Conservation (phyloP, 164 flowering plant species). For the Brasenia schreberi region DNA sequence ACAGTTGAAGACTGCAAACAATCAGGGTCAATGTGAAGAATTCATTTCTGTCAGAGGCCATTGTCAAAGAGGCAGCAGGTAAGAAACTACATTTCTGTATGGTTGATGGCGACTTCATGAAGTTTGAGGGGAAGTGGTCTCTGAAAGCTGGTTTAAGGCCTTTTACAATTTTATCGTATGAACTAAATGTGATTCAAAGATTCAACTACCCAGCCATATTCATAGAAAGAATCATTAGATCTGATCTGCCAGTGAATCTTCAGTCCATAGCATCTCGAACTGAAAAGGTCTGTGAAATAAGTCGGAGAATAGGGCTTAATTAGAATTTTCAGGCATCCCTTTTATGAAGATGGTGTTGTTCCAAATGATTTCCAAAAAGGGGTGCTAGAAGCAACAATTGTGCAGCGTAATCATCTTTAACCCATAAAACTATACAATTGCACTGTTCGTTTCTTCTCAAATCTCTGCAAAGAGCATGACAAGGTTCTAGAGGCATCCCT, state of each 20-base stretch:
- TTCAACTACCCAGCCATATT: constrained; percentile 93
- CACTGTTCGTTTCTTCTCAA: constrained; percentile 7
- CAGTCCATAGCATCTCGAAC: constrained; percentile 72
- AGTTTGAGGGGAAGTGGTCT: too few relatives aligned
- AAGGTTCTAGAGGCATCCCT: constrained; percentile 16
- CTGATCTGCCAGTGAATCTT: constrained; percentile 93
- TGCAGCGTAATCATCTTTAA: constrained; percentile 18
- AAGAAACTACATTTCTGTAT: too few relatives aligned
- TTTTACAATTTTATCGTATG: constrained; percentile 52
- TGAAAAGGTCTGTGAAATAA: constrained; percentile 37
- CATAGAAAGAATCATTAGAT: constrained; percentile 80
- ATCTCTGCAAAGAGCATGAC: constrained; percentile 17
- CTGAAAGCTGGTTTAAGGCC: constrained; percentile 23
- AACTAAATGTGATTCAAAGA: constrained; percentile 84
- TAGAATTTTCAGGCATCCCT: constrained; percentile 14
- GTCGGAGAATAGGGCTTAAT: constrained; percentile 10
- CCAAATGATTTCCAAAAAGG: constrained; percentile 19
- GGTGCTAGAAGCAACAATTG: constrained; percentile 87
- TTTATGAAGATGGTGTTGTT: constrained; percentile 6
- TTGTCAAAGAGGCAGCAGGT: too few relatives aligned
- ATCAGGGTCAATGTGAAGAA: too few relatives aligned
- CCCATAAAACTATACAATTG: constrained; percentile 11
- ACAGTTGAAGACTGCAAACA: too few relatives aligned
- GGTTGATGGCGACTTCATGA: too few relatives aligned
- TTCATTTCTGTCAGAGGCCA: too few relatives aligned